Evolutionary conservation across 2,329 filamentous ascomycete genomes (phyloP), one percentile per base, ranked within the genome.

Genomic region (Lasiodiplodia sp.): DNA sequence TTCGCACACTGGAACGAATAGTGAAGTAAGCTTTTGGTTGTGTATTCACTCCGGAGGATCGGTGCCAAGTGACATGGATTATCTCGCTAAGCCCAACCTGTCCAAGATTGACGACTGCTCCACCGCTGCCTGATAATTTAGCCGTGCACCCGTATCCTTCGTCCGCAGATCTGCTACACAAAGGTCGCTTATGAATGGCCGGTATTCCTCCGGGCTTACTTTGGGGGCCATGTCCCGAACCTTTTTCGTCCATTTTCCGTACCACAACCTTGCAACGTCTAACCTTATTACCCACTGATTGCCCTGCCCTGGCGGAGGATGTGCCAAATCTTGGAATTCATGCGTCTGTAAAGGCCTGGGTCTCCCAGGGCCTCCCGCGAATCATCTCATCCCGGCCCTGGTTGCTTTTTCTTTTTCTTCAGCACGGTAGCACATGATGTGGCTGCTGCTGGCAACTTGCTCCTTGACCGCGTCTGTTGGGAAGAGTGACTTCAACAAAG

Each of bases 261-360:
- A 28, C 28, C 28, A 28, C 28, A 28, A 28, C 28, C 28, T 28
- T 28, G 28, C 28, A 28, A 28, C 28, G 28, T 28, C 28, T 28
- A 28, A 28, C 28, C 28, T 28, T 28, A 28, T 28, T 28, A 28
- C 5, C 28, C 28, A 28, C 28, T 28, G 28, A 28, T 28, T 55
- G 23, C 23, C 52, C 18, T 16, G 52, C 52, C 52, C 12, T 55
- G 12, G 52, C 52, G 52, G 18, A 31, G 28, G 52, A 55, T 31
- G 23, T 18, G 52, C 52, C 52, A 14, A 31, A 16, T 55, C 23
- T 16, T 31, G 52, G 23, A 31, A 31, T 55, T 16, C 52, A 31
- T 31, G 52, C 52, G 25, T 55, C 52, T 25, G 31, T 55, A 55
- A 55, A 31, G 52, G 18, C 18, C 52, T 55, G 52, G 14, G 52